Percentiles rank a stretch among this genome's conserved stretches.
Conservation (phyloP, 768 basidiomycete genomes). For the Clavaria fumosa region DNA sequence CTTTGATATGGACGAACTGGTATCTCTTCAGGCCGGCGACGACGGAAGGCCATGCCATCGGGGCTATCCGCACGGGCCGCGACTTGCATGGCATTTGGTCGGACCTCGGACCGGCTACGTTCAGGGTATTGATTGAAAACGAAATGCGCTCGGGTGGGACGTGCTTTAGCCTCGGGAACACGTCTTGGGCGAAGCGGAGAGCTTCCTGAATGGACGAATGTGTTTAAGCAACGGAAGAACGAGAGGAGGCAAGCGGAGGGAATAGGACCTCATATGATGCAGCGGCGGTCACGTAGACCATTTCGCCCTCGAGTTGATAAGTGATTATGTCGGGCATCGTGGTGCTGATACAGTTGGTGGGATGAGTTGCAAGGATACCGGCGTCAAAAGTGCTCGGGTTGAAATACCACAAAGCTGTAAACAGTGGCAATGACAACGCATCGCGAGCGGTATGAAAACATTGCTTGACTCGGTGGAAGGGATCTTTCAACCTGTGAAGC, state of each 20-base stretch:
- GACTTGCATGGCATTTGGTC: not conserved
- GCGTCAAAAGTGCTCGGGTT: slow-evolving; percentile 10
- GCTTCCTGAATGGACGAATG: slow-evolving; percentile 25
- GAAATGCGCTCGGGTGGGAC: slow-evolving; percentile 27
- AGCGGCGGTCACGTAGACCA: slow-evolving; percentile 38
- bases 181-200: slow-evolving; percentile 32
- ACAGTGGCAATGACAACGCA: too few relatives aligned
- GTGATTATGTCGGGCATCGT: slow-evolving; percentile 39
- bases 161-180: slow-evolving; percentile 27
- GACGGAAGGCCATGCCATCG: slow-evolving; percentile 32
- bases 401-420: not conserved
- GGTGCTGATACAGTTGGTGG: too few relatives aligned
- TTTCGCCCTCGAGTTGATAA: slow-evolving; percentile 26
- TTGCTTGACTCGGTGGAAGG: too few relatives aligned
- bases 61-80: slow-evolving; percentile 33
- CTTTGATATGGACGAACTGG: slow-evolving; percentile 31
- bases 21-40: slow-evolving; percentile 26
- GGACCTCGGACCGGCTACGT: too few relatives aligned
- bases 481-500: too few relatives aligned
- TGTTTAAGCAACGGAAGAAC: not conserved
- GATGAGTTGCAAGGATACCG: slow-evolving; percentile 6
- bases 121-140: slow-evolving; percentile 24
- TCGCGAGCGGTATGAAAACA: too few relatives aligned
- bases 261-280: slow-evolving; percentile 26
- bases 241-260: not conserved